Evolutionary conservation across 2,329 filamentous ascomycete species (phyloP).

Genomic region (Pyrenophora tritici-repentis): DNA sequence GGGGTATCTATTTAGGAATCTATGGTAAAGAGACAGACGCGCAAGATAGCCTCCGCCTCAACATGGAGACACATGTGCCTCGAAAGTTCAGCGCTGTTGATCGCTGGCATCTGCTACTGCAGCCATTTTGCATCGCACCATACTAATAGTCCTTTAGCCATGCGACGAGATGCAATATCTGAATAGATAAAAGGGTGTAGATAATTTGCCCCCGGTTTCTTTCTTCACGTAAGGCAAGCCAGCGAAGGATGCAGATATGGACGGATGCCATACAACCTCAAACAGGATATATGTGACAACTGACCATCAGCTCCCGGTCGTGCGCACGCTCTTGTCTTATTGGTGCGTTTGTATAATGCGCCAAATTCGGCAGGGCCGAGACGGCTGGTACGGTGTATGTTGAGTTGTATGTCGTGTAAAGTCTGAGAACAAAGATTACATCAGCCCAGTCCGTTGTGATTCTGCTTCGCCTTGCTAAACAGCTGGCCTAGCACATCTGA

Average conservation of each 20-base stretch:
- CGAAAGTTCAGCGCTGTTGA: not conserved
- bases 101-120: constrained; percentile 2
- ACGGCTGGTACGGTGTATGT: not conserved
- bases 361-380: not conserved
- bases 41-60: not conserved
- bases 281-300: constrained; percentile 5
- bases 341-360: not conserved
- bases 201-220: constrained; percentile 1
- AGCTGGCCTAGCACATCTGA: constrained; percentile 42
- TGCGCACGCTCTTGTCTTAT: not conserved
- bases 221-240: constrained; percentile 5
- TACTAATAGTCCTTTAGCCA: constrained; percentile 10
- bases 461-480: constrained; percentile 44
- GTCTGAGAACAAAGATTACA: not conserved
- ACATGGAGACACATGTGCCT: constrained; percentile 6
- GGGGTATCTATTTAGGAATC: constrained; percentile 4
- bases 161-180: constrained; percentile 3
- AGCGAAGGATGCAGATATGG: constrained; percentile 1
- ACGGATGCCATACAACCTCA: constrained; percentile 5
- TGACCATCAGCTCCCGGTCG: not conserved
- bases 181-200: constrained; percentile 1
- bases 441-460: constrained; percentile 41
- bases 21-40: not conserved
- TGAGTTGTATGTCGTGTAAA: not conserved
- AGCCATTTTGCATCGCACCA: constrained; percentile 5